Base-by-base conservation (phyloP, 441 rosid genomes). In the Erodium texanum region DNA sequence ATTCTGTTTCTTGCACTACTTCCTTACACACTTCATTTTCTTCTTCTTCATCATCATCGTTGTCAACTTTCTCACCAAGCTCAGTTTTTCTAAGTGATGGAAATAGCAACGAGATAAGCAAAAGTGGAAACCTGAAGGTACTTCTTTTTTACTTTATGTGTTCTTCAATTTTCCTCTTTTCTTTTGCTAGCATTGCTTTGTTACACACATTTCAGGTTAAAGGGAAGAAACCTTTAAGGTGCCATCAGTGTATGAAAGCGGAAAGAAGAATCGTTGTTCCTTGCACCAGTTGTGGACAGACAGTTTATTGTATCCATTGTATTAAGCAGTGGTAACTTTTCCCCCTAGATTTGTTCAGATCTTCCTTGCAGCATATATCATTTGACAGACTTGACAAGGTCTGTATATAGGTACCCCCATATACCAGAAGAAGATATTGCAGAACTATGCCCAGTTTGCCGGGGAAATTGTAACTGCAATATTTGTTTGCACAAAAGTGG, bases 171-270 rank as follows among this genome's bases (percentile, higher is more conserved):
- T 63, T 29, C 38, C 43, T 15, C 38, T 27, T 4, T 27, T 27
- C 29, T 27, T 27, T 27, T 27, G 4, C 29, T 27, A 14, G 32
- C 54, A 19, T 7, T 54, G 22, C 3, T 64, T 68, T 3, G 3
- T 41, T 66, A 61, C 22, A 4, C 20, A 14, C 16, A 54, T 1
- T 54, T 61, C 77, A 81, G 78, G 80, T 63, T 11, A 71, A 73
- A 59, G 45, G 36, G 64, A 68, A 70, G 66, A 65, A 34, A 1
- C 73, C 73, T 23, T 68, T 77, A 10, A 83, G 70, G 69, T 94
- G 99, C 68, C 99, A 94, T 73, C 99, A 94, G 66, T 94, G 99
- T 80, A 73, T 67, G 83, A 84, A 79, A 70, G 73, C 58, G n/a
- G 91, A 82, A 68, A 83, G 84, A 74, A 86, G 75, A 85, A 71